Base-by-base conservation (phyloP, 2,329 filamentous ascomycete species). In the Daldinia sp. region DNA sequence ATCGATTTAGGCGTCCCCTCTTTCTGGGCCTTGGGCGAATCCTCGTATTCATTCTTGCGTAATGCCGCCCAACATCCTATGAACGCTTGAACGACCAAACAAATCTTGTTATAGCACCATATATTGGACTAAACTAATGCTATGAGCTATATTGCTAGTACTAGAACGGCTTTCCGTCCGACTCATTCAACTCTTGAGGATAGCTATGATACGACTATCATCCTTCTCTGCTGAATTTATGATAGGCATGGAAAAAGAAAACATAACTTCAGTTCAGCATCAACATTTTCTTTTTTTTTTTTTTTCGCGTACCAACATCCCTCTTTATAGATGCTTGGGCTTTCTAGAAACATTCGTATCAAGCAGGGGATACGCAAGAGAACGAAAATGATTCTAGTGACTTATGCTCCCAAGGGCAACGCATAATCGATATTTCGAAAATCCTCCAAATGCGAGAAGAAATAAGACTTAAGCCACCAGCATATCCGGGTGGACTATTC, bases 81-180 rank as follows among this genome's bases (percentile, higher is more conserved):
- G 39, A 58, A 61, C 26, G 15, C n/a, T 46, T 39, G 23, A 20
- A 48, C 4, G n/a, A 23, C 37, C 37, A 12, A 18, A n/a, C 46
- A 12, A 6, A 20, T 46, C 33, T 42, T 59, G 35, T 39, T 54
- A 12, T 12, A 59, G 48, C 33, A 10, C 7, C 23, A 15, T 59
- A 5, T 12, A 62, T 66, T 57, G 4, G 23, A 42, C 18, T 58
- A 44, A 60, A 28, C 9, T 33, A 51, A 37, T 44, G 33, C 53
- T 42, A 56, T 42, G 28, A 12, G 35, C 35, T 56, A 42, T 35
- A 26, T 33, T 41, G 42, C 6, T 13, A 12, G 51, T 15, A 35
- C 18, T 35, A 15, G 7, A 15, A 15, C 41, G n/a, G 58, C 58
- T 13, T 44, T 41, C 23, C 39, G 20, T 48, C 20, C n/a, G 7